Evolutionary conservation across 2,329 filamentous ascomycete genomes (phyloP), one percentile per base, ranked within the genome.

Genomic region (Ilyonectria mors-panacis): DNA sequence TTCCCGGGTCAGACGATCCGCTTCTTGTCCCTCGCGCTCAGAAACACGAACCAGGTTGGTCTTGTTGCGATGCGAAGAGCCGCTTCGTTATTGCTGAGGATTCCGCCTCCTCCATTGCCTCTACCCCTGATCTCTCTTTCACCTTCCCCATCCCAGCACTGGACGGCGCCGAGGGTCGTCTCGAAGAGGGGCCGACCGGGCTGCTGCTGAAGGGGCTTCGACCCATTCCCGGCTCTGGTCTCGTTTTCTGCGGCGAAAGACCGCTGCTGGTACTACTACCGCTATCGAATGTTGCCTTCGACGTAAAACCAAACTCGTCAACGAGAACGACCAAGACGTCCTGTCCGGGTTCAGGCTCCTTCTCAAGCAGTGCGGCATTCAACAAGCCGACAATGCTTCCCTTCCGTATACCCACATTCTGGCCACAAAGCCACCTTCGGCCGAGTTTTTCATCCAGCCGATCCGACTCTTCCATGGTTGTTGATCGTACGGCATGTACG

Each of bases 401-500:
- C 19, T 45, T 45, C 42, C n/a, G 9, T 45, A 45, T n/a, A 45
- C 54, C 64, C 59, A 65, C 45, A 56, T 65, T 33, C 48, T 60
- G 9, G 39, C 48, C 47, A 42, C 50, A 37, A 65, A 65, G 50
- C 63, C 63, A 35, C 63, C 63, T 39, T 65, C 48, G 39, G 63
- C 39, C 28, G 44, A 63, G 53, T n/a, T 45, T 35, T 58, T 63
- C 53, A 63, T 63, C 53, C 60, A 63, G 5, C 44, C 56, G 17
- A 66, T 53, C 12, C 59, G 47, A 35, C 58, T 66, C 35, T 62
- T 66, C 54, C 45, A 66, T 13, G 47, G 64, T 26, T 66, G 59
- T 21, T 66, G 59, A 66, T 66, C 58, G 47, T 66, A 51, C 23
- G 63, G 63, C 63, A 66, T 66, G 44, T 66, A 66, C 19, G 63